Percentiles rank a stretch among this genome's conserved stretches.
phyloP scores from a whole-genome alignment of 495 filamentous ascomycete genomes.

The Baudoinia panamericana region DNA sequence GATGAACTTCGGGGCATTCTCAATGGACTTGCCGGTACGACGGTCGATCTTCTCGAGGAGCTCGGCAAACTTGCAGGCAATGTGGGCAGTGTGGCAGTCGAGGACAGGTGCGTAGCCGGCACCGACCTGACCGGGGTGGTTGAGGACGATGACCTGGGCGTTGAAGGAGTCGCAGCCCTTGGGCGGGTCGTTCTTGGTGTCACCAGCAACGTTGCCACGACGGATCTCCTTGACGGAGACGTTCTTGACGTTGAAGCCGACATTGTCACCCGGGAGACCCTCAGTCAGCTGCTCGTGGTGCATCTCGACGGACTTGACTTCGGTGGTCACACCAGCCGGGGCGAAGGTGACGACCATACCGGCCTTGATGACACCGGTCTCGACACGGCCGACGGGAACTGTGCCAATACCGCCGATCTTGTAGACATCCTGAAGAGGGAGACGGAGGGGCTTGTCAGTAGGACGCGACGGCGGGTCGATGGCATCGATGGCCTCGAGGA shows the following conservation, averaged over 20 bases:
- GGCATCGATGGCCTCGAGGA: slow-evolving; percentile 95
- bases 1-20: slow-evolving; percentile 79
- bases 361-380: slow-evolving; percentile 95
- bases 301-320: slow-evolving; percentile 99
- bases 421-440: slow-evolving; percentile 99
- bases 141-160: slow-evolving; percentile 99
- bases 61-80: slow-evolving; percentile 99
- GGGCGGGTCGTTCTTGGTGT: slow-evolving; percentile 99
- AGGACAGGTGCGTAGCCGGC: slow-evolving; percentile 97
- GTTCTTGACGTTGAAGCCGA: slow-evolving; percentile 99
- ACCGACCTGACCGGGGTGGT: slow-evolving; percentile 99
- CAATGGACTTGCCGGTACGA: slow-evolving; percentile 97
- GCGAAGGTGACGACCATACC: slow-evolving; percentile 97
- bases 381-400: slow-evolving; percentile 98
- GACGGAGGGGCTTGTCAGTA: slow-evolving; percentile 96
- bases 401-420: slow-evolving; percentile 99
- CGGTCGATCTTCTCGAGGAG: slow-evolving; percentile 99
- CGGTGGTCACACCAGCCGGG: slow-evolving; percentile 96
- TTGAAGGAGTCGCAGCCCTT: slow-evolving; percentile 82
- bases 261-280: slow-evolving; percentile 97
- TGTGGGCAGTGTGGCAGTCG: slow-evolving; percentile 99
- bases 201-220: slow-evolving; percentile 98
- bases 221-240: slow-evolving; percentile 99
- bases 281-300: slow-evolving; percentile 98
- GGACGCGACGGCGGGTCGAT: slow-evolving; percentile 89